Evolutionary conservation across 495 filamentous ascomycete species (phyloP), one percentile per base, ranked within the genome.

Genomic region (Jackrogersella minutella): DNA sequence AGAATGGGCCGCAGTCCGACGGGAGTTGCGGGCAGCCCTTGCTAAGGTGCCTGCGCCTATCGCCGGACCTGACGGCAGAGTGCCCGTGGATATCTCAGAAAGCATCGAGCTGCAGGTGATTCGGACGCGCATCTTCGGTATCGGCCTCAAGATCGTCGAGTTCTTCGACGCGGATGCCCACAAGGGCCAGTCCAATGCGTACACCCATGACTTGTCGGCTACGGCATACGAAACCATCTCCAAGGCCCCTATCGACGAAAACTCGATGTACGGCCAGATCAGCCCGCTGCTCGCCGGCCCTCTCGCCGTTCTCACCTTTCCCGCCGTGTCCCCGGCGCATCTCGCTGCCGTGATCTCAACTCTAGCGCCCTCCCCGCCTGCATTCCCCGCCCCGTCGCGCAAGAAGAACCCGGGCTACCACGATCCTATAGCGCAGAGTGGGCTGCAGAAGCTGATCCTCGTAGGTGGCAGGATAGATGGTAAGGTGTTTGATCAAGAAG

Each of bases 1-100:
- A 37, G 95, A 99, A 85, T 97, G 93, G 94, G 82, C 87, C 26
- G 88, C 88, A 10, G 86, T 99, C 58, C 85, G 95, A 54, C 88
- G 95, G 55, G 96, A 98, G 78, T 79, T 99, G 16, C 74, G 77
- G 19, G 77, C 78, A 5, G 93, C 92, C 1, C 75, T 98, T 13
- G 72, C 76, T 21, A 91, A 88, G 51, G 85, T 91, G 2, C 63
- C 80, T 0, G 31, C 62, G n/a, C 39, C 70, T 8, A 43, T 28
- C 9, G 60, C 49, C 8, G 60, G 50, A 7, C 65, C 66, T 0
- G 41, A 58, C 37, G 73, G 62, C 44, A 17, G 50, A 11, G 47
- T 40, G 2, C 68, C 63, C 22, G 39, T 68, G 21, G 69, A 77
- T 8, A 53, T 83, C 43, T 54, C 77, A n/a, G 70, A 85, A 1